A percentile compares a stretch with the other conserved stretches of the same genome.
These are phyloP conservation scores for Naganishia cerealis DNA, from an alignment of 1,284 basidiomycete species.

Conservation along the genomic window DNA sequence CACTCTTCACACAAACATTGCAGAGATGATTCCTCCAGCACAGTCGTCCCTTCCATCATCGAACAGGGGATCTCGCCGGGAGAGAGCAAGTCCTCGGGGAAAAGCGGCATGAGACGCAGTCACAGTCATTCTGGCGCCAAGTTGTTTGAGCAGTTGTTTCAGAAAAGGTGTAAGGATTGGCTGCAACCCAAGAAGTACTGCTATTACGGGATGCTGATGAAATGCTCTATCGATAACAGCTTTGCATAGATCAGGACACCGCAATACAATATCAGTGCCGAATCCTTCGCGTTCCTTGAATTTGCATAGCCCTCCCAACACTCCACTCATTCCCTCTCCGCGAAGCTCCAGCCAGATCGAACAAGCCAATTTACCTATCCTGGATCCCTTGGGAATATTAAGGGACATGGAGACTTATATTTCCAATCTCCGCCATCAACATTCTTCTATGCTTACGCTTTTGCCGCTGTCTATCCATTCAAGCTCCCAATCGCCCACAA, in stretches of 20 bases:
- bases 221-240: not conserved
- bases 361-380: not conserved
- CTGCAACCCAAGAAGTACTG: not conserved
- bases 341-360: not conserved
- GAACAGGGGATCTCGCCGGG: constrained; percentile 11
- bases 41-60: constrained; percentile 10
- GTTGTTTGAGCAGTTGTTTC: constrained; percentile 31
- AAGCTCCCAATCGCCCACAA: constrained; percentile 10
- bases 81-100: constrained; percentile 1
- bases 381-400: constrained; percentile 12
- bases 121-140: constrained; percentile 31
- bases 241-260: constrained; percentile 9
- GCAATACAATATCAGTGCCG: constrained; percentile 21
- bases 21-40: constrained; percentile 16
- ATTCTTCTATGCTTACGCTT: constrained; percentile 32
- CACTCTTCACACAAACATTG: constrained; percentile 6
- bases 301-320: constrained; percentile 6
- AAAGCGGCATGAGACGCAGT: constrained; percentile 19
- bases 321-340: constrained; percentile 6
- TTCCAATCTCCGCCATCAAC: constrained; percentile 31
- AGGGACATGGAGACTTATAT: constrained; percentile 24
- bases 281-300: constrained; percentile 2
- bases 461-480: constrained; percentile 25
- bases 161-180: constrained; percentile 27
- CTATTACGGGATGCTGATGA: not conserved